Evolutionary conservation across 129 eudicot species (phyloP).

Genomic region (Chrysanthemum lavandulifolium): DNA sequence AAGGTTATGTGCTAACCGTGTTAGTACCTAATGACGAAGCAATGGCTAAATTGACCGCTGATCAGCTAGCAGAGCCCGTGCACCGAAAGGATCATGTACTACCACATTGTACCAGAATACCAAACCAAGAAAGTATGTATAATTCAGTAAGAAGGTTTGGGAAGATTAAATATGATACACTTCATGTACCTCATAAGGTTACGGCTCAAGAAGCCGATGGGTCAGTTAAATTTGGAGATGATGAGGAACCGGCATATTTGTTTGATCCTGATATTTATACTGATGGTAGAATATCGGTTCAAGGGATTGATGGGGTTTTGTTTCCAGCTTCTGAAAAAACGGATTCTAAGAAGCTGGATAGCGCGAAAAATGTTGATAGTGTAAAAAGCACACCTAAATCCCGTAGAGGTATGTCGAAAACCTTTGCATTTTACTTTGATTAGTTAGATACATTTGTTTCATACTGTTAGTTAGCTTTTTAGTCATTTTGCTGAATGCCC

Average conservation of each 20-base stretch:
- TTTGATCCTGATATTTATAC: conserved; percentile 92
- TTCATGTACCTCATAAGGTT: conserved; percentile 75
- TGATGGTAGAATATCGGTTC: conserved; percentile 92
- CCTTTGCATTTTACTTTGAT: no score
- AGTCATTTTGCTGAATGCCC: no score
- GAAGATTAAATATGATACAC: conserved; percentile 65
- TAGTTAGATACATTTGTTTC: no score
- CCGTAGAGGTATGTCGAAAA: conserved; percentile 65
- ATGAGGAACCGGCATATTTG: conserved; percentile 72
- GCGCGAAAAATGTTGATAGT: conserved; percentile 10
- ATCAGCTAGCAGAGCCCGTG: conserved; percentile 84
- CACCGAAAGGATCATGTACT: conserved; percentile 91
- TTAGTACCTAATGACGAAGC: conserved; percentile 95
- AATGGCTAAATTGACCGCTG: conserved; percentile 84
- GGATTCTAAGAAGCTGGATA: conserved; percentile 21
- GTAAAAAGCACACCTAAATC: conserved; percentile 35
- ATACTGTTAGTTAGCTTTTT: not conserved
- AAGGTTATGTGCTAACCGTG: conserved; percentile 86
- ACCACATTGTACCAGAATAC: conserved; percentile 84
- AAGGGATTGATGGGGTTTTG: conserved; percentile 89
- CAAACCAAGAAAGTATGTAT: conserved; percentile 95
- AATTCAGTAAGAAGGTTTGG: conserved; percentile 85
- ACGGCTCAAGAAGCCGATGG: conserved; percentile 90
- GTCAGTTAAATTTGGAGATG: conserved; percentile 80
- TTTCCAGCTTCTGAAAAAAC: conserved; percentile 57